These are phyloP conservation scores for Geosmithia putterillii DNA, from an alignment of 2,329 filamentous ascomycete species.

Conservation along the genomic window DNA sequence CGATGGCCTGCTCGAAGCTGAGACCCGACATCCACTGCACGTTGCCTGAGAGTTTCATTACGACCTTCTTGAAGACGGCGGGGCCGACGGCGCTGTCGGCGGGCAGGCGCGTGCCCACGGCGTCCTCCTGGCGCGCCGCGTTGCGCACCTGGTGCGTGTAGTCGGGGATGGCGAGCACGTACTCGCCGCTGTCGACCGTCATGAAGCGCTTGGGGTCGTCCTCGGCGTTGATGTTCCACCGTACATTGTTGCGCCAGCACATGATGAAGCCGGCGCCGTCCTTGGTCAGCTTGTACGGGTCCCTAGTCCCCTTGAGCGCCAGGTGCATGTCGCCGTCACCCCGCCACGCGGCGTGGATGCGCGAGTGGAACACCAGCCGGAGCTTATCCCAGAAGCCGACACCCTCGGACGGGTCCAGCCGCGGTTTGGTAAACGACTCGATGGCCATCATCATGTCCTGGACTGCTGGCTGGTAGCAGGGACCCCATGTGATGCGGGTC, in stretches of 20 bases:
- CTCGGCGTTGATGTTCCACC: constrained; percentile 71
- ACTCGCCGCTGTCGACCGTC: constrained; percentile 91
- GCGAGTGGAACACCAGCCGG: constrained; percentile 83
- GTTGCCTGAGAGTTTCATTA: constrained; percentile 96
- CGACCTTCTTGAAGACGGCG: constrained; percentile 91
- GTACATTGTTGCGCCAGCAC: constrained; percentile 95
- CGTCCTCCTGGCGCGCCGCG: constrained; percentile 34
- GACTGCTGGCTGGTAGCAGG: constrained; percentile 93
- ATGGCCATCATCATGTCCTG: constrained; percentile 99
- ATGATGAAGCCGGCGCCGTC: constrained; percentile 92
- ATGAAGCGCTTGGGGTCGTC: constrained; percentile 89
- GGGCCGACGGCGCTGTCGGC: constrained; percentile 57
- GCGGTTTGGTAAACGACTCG: constrained; percentile 93
- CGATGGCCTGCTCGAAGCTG: constrained; percentile 79
- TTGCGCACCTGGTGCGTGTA: constrained; percentile 79
- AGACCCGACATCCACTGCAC: constrained; percentile 87
- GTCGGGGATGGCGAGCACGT: constrained; percentile 87
- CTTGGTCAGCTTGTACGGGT: constrained; percentile 87
- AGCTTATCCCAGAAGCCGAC: constrained; percentile 99
- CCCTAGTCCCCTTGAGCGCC: constrained; percentile 78
- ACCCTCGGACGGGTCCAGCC: constrained; percentile 82
- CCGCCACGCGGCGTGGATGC: constrained; percentile 81
- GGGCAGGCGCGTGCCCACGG: constrained; percentile 47
- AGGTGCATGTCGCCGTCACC: constrained; percentile 93
- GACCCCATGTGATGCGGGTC: constrained; percentile 92